Evolutionary conservation across 257 asterid species (phyloP).

Genomic region (Przewalskia tangutica): DNA sequence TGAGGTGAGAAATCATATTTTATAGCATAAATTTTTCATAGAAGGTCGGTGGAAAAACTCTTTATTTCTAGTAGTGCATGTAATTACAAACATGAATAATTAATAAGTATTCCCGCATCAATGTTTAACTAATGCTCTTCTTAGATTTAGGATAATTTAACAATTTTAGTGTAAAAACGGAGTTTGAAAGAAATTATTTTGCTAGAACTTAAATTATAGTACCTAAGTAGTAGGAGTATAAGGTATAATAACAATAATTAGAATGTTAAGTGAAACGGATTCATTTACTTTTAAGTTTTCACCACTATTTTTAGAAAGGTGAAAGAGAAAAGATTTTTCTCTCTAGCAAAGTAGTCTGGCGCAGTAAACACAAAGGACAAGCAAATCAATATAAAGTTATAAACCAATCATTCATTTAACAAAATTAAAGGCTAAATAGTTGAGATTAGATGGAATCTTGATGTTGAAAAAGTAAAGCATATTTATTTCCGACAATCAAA

Average conservation of each 20-base stretch:
- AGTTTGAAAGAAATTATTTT: not conserved
- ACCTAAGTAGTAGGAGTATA: too few relatives aligned
- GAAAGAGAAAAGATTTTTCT: not conserved
- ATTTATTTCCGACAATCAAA: slow-evolving; percentile 52
- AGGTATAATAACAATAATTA: too few relatives aligned
- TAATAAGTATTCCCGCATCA: not conserved
- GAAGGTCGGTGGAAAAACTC: too few relatives aligned
- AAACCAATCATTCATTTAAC: not conserved
- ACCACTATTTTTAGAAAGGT: not conserved
- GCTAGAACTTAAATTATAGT: too few relatives aligned
- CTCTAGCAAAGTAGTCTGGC: not conserved
- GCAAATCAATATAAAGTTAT: too few relatives aligned
- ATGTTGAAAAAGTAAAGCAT: slow-evolving; percentile 14
- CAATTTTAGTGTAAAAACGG: not conserved
- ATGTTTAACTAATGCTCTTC: not conserved
- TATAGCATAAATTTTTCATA: too few relatives aligned
- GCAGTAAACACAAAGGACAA: not conserved
- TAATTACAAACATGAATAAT: too few relatives aligned
- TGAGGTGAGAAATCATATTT: too few relatives aligned
- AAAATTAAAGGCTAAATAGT: not conserved
- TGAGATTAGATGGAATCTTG: not conserved
- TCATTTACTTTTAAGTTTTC: not conserved
- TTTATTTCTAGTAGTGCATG: too few relatives aligned
- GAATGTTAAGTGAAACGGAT: not conserved
- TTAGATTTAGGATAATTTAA: too few relatives aligned